phyloP scores from a whole-genome alignment of 768 basidiomycete species.

The Hysterangium stoloniferum region DNA sequence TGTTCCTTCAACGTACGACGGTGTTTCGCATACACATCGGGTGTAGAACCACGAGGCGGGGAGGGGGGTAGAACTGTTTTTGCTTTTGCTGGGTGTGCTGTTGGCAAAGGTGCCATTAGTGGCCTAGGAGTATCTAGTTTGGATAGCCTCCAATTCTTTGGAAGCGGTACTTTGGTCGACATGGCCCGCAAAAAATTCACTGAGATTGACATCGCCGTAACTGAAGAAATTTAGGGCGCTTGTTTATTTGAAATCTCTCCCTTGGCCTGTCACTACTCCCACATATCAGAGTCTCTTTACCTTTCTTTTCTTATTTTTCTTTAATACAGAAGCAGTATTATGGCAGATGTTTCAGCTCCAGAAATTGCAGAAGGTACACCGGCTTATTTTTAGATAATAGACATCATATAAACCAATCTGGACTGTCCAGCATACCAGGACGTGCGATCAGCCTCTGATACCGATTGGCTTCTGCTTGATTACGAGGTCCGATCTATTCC shows the following conservation, averaged over 20 bases:
- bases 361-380: conserved; percentile 63
- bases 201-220: too few species aligned
- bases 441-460: conserved; percentile 74
- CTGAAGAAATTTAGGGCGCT: too few species aligned
- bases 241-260: too few species aligned
- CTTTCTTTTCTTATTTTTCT: conserved; percentile 3
- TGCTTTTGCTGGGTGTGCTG: conserved; percentile 23
- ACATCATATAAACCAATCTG: conserved; percentile 16
- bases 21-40: conserved; percentile 38
- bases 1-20: conserved; percentile 40
- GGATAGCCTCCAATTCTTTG: conserved; percentile 17
- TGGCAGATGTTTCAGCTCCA: conserved; percentile 77
- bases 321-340: conserved; percentile 19
- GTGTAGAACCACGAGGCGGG: conserved; percentile 20
- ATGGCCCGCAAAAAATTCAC: not conserved
- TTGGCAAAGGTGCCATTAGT: conserved; percentile 1
- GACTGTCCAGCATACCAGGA: conserved; percentile 69
- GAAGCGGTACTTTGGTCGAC: conserved; percentile 11
- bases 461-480: conserved; percentile 86
- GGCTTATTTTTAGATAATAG: conserved; percentile 13
- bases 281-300: too few species aligned
- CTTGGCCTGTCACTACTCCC: too few species aligned
- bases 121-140: conserved; percentile 14
- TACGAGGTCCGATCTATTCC: conserved; percentile 53
- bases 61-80: conserved; percentile 27